Evolutionary conservation across 169 alveolate genomes (phyloP).

Genomic region (Theileria parva): DNA sequence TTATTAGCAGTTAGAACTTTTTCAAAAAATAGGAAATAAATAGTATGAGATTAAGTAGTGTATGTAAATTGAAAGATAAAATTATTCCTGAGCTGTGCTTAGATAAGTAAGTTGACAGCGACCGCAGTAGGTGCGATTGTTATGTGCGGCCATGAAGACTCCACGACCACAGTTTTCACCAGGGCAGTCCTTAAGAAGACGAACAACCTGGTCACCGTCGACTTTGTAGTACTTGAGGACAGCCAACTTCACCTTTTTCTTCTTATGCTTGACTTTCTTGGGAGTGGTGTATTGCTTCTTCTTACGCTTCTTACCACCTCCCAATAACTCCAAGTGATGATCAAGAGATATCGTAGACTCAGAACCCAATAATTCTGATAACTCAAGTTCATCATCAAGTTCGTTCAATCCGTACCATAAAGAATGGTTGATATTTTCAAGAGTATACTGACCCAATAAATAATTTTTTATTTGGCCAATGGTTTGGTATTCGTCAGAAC

Average conservation of each 20-base stretch:
- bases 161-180: slow-evolving; percentile 94
- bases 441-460: slow-evolving; percentile 15
- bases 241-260: slow-evolving; percentile 96
- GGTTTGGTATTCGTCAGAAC: slow-evolving; percentile 27
- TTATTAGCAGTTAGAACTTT: too few relatives aligned
- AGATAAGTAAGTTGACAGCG: slow-evolving; percentile 92
- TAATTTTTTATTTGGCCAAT: slow-evolving; percentile 37
- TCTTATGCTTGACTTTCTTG: slow-evolving; percentile 93
- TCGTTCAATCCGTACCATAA: slow-evolving; percentile 53
- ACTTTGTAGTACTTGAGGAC: slow-evolving; percentile 95
- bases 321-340: slow-evolving; percentile 67
- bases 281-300: slow-evolving; percentile 92
- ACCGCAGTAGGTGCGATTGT: slow-evolving; percentile 98
- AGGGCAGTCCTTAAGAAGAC: slow-evolving; percentile 94
- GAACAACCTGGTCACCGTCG: slow-evolving; percentile 92
- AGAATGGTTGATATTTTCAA: slow-evolving; percentile 38
- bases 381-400: slow-evolving; percentile 42
- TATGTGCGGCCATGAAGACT: slow-evolving; percentile 97
- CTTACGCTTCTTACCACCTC: slow-evolving; percentile 93
- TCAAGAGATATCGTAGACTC: slow-evolving; percentile 20
- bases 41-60: not conserved
- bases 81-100: slow-evolving; percentile 23
- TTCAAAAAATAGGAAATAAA: not conserved
- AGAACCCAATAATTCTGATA: slow-evolving; percentile 36
- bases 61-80: not conserved